Evolutionary conservation across 495 filamentous ascomycete genomes (phyloP), one percentile per base, ranked within the genome.

Genomic region (Bacidia gigantensis): DNA sequence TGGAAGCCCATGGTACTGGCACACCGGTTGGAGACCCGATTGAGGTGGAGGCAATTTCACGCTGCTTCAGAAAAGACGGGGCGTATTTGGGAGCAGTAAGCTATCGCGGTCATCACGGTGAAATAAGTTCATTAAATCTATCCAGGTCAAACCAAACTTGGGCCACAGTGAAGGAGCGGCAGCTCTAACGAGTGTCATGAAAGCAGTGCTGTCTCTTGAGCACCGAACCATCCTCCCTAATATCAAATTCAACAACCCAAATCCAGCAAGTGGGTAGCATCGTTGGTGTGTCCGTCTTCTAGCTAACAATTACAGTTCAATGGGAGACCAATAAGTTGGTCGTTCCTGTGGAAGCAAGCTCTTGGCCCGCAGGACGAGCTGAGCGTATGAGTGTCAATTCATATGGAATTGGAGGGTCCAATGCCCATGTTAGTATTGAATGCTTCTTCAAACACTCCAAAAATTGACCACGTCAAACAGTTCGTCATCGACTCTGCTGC

Each of bases 101-200:
- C 32, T 9, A 42, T 17, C 7, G 7, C 41, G 41, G 21, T 18
- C 49, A 25, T 45, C 38, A 11, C 3, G 52, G 9, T 29, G 7
- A 25, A 22, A 49, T 7, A 24, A 49, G 10, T n/a, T n/a, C n/a
- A n/a, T n/a, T n/a, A n/a, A n/a, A n/a, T n/a, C n/a, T n/a, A n/a
- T n/a, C n/a, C 18, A 53, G 51, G 54, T 72, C 24, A 76, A 75
- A 50, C 58, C 62, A 17, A 73, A 73, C 51, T 47, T 75, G 7
- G 73, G 72, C 17, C 73, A 76, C 42, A 60, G 63, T 0, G 70
- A 74, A 35, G 62, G 64, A 0, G 64, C 65, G 2, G 69, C 66
- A 21, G 65, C 61, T 0, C 52, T 79, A 39, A 74, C 76, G 0
- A 72, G 72, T 0, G 24, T 83, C 2, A 59, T 84, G 3, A 82